These are phyloP conservation scores for Xerocomus brunneocitrinus DNA, from an alignment of 768 basidiomycete genomes.

Conservation along the genomic window DNA sequence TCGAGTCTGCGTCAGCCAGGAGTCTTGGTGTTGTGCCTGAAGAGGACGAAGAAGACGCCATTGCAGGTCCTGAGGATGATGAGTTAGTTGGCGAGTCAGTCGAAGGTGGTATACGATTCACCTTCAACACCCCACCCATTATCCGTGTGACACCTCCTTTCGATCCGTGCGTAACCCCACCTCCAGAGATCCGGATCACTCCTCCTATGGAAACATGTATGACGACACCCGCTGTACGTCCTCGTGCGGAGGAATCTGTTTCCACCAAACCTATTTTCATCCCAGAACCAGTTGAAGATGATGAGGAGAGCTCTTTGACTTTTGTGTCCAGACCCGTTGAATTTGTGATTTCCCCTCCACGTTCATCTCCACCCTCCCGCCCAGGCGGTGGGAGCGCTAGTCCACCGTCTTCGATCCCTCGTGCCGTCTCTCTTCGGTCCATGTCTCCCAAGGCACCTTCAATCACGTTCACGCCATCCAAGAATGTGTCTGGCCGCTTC, in stretches of 20 bases:
- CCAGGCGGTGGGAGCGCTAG: conserved; percentile 14
- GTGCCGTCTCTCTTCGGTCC: conserved; percentile 34
- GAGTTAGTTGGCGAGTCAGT: conserved; percentile 56
- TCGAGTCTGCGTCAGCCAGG: conserved; percentile 25
- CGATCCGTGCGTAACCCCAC: conserved; percentile 22
- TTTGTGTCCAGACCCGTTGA: conserved; percentile 17
- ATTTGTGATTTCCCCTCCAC: conserved; percentile 5
- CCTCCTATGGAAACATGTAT: conserved; percentile 16
- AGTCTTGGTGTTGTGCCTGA: conserved; percentile 40
- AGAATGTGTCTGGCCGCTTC: conserved; percentile 26
- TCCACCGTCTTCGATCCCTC: conserved; percentile 53
- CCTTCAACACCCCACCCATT: conserved; percentile 56
- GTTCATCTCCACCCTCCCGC: conserved; percentile 12
- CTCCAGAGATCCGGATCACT: conserved; percentile 22
- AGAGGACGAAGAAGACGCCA: conserved; percentile 32
- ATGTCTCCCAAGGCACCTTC: conserved; percentile 28
- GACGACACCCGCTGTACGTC: conserved; percentile 18
- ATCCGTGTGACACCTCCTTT: conserved; percentile 27
- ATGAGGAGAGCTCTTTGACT: conserved; percentile 16
- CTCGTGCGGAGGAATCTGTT: neutral
- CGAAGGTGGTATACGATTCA: conserved; percentile 69
- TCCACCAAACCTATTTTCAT: conserved; percentile 3
- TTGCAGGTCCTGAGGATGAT: conserved; percentile 36
- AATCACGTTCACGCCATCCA: conserved; percentile 34
- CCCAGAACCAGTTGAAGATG: conserved; percentile 16